These are phyloP conservation scores for Beauveria sp. DNA, from an alignment of 2,329 filamentous ascomycete species.

Conservation along the genomic window DNA sequence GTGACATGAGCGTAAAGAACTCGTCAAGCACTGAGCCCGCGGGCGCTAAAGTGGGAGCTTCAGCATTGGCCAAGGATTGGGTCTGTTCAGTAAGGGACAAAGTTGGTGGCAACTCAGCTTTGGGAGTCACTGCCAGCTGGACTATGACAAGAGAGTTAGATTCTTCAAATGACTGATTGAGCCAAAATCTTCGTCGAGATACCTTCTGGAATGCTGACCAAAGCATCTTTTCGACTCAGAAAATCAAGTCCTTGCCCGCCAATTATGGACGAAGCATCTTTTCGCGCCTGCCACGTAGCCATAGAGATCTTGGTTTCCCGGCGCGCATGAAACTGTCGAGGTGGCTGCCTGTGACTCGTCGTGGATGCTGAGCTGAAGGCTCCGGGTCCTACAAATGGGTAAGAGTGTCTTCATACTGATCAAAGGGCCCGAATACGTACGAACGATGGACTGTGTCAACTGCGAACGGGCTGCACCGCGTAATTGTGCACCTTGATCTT, in stretches of 20 bases:
- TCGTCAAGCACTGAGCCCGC: neutral
- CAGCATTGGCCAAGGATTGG: neutral
- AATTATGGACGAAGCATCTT: neutral
- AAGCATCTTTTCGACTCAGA: neutral
- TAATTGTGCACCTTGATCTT: neutral
- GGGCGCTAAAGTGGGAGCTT: neutral
- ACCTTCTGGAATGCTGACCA: neutral
- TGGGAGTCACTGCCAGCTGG: neutral
- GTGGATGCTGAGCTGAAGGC: neutral
- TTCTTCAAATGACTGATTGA: neutral
- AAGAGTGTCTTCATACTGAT: neutral
- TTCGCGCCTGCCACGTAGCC: neutral
- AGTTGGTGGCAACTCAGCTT: neutral
- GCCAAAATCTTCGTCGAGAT: neutral
- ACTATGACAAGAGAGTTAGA: neutral
- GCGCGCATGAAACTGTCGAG: neutral
- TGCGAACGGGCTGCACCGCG: neutral
- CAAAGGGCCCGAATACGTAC: neutral
- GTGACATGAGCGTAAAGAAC: neutral
- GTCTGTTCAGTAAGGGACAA: neutral
- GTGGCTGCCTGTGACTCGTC: neutral
- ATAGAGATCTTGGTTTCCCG: neutral
- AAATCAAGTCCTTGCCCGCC: slow-evolving; percentile 6
- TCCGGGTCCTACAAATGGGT: neutral
- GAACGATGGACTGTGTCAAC: neutral